These are phyloP conservation scores for Ambrosiella cleistominuta DNA, from an alignment of 2,329 filamentous ascomycete species.

Conservation along the genomic window DNA sequence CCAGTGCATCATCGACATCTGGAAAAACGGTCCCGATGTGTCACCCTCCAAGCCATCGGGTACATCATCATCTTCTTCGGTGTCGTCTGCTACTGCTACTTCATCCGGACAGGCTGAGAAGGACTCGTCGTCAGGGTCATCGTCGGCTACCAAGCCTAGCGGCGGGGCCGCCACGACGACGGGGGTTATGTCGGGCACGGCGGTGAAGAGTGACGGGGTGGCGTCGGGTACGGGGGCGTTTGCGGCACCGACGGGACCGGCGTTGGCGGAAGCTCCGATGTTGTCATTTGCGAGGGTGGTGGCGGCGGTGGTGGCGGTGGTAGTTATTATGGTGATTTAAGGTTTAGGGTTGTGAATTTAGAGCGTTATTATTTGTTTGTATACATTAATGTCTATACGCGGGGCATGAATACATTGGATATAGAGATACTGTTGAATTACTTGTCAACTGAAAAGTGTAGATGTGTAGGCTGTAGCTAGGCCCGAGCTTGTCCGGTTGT, in stretches of 20 bases:
- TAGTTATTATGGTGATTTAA: not conserved
- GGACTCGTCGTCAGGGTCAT: not conserved
- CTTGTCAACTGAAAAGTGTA: not conserved
- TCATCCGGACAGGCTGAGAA: not conserved
- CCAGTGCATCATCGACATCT: constrained; percentile 16
- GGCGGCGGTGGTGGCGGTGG: not conserved
- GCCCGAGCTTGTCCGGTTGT: too few relatives aligned
- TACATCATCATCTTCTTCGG: not conserved
- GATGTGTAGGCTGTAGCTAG: too few relatives aligned
- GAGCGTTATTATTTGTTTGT: not conserved
- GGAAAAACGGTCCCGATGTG: constrained; percentile 6
- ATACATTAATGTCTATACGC: not conserved
- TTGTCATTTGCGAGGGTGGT: not conserved
- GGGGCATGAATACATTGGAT: not conserved
- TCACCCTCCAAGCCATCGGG: not conserved
- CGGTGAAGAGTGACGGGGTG: not conserved
- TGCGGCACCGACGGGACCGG: not conserved
- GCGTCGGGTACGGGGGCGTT: not conserved
- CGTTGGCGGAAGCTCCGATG: not conserved
- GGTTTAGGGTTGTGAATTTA: not conserved
- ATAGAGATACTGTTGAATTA: not conserved
- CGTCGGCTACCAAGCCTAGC: not conserved
- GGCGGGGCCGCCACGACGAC: not conserved
- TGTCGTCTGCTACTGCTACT: not conserved
- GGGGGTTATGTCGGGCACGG: not conserved